Evolutionary conservation across 441 rosid genomes (phyloP), one percentile per base, ranked within the genome.

Genomic region (Pelargonium cotyledonis): DNA sequence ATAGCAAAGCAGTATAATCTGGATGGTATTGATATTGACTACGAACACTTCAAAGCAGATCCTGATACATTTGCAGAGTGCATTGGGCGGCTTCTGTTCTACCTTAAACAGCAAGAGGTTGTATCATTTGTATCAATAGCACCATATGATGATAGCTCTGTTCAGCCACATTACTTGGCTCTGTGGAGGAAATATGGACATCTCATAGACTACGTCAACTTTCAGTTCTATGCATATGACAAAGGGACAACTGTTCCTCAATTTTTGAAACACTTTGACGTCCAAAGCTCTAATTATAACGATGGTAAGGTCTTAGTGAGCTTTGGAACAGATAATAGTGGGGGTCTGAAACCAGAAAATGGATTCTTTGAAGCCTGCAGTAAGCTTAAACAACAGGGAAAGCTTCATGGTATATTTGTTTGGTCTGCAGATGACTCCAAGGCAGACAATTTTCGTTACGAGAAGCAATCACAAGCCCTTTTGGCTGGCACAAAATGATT

Each of bases 341-440:
- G 88, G 15, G 88, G 86, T 19, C 66, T 83, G 70, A 62, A 72
- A 18, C 84, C 84, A 21, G 19, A 80, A 53, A 66, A 78, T 18
- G 86, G 82, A 23, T 85, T 85, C 68, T 81, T 85, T 23, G 35
- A 73, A 31, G 86, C 84, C 55, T 85, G 84, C 35, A 47, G 15
- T 23, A 63, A 1, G 60, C 86, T 85, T 61, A 69, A 68, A 76
- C 23, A 40, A 8, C 46, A 1, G 2, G 77, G 78, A 16, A 77
- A 78, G 69, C 85, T 83, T 69, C 79, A 80, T 40, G 86, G 86
- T 18, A 85, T 85, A 26, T 85, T 83, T 68, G 73, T 85, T 31
- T 83, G 85, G 83, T 83, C 85, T 26, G 85, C 85, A 21, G 89
- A 83, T 72, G 82, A 83, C 74, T 85, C 86, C 61, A 83, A 63